These are phyloP conservation scores for Fusarium decemcellulare DNA, from an alignment of 2,329 filamentous ascomycete genomes.

Conservation along the genomic window DNA sequence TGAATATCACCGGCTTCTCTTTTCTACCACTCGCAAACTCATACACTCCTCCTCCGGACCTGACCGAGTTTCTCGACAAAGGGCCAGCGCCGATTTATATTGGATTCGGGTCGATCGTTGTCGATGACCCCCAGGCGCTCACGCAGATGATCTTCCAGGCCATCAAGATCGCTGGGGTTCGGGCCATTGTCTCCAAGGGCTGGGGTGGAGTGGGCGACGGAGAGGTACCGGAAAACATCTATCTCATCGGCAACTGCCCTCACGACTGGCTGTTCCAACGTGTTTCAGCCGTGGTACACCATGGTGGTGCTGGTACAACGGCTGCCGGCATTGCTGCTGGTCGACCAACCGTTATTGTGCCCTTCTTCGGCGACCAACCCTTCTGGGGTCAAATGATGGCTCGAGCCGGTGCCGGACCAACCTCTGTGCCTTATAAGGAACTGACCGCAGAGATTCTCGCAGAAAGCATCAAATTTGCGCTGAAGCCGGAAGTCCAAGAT, in stretches of 20 bases:
- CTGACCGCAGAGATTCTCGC: slow-evolving; percentile 70
- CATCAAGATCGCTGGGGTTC: slow-evolving; percentile 67
- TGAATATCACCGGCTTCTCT: slow-evolving; percentile 74
- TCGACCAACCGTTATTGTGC: slow-evolving; percentile 74
- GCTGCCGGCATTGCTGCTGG: slow-evolving; percentile 73
- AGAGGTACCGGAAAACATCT: slow-evolving; percentile 64
- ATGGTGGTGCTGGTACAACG: slow-evolving; percentile 76
- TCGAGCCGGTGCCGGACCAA: slow-evolving; percentile 71
- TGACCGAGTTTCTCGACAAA: slow-evolving; percentile 67
- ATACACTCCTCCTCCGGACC: slow-evolving; percentile 68
- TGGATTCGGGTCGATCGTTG: slow-evolving; percentile 77
- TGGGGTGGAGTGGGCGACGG: slow-evolving; percentile 73
- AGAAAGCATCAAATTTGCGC: slow-evolving; percentile 65
- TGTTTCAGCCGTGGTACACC: slow-evolving; percentile 72
- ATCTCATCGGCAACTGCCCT: slow-evolving; percentile 74
- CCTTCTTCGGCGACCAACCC: slow-evolving; percentile 76
- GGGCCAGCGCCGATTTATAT: slow-evolving; percentile 75
- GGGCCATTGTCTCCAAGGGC: slow-evolving; percentile 74
- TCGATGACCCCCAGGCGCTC: slow-evolving; percentile 71
- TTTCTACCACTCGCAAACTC: slow-evolving; percentile 67
- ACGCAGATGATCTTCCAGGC: slow-evolving; percentile 73
- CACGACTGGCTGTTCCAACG: slow-evolving; percentile 77
- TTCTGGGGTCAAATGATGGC: slow-evolving; percentile 78
- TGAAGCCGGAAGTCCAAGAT: slow-evolving; percentile 63
- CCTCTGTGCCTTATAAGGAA: slow-evolving; percentile 70